Conservation (phyloP, 2,329 filamentous ascomycete species). For the Trichoderma koningii region DNA sequence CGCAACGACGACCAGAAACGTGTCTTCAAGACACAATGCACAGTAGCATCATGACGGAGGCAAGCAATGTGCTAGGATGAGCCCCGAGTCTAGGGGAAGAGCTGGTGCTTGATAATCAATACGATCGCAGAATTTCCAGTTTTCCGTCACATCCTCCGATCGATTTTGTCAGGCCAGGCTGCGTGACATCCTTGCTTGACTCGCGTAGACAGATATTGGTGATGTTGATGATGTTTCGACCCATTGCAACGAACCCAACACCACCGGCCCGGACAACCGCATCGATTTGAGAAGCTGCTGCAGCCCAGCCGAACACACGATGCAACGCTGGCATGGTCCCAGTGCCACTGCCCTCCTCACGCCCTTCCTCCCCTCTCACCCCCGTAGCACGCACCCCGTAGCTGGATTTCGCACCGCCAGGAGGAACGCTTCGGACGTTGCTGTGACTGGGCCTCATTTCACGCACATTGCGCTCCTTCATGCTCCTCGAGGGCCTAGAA, state of each 20-base stretch:
- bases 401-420: slow-evolving; percentile 1
- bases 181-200: not conserved
- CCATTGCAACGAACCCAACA: slow-evolving; percentile 17
- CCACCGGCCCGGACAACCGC: slow-evolving; percentile 14
- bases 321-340: slow-evolving; percentile 5
- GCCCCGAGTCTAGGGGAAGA: not conserved
- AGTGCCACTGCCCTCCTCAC: no score
- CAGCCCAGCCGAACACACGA: slow-evolving; percentile 8
- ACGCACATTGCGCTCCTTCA: slow-evolving; percentile 21
- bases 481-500: slow-evolving; percentile 20
- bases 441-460: slow-evolving; percentile 20
- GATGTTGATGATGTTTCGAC: not conserved
- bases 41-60: slow-evolving; percentile 9
- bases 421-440: not conserved
- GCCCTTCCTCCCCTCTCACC: not conserved
- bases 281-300: slow-evolving; percentile 20
- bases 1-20: not conserved
- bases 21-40: slow-evolving; percentile 3
- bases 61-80: not conserved
- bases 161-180: slow-evolving; percentile 11
- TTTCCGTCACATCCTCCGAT: not conserved
- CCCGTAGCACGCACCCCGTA: not conserved
- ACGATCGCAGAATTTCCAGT: slow-evolving; percentile 8
- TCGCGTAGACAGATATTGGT: not conserved
- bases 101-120: slow-evolving; percentile 21